Conservation (phyloP, 1,139 yeast genomes). For the Sugiyamaella japonica region DNA sequence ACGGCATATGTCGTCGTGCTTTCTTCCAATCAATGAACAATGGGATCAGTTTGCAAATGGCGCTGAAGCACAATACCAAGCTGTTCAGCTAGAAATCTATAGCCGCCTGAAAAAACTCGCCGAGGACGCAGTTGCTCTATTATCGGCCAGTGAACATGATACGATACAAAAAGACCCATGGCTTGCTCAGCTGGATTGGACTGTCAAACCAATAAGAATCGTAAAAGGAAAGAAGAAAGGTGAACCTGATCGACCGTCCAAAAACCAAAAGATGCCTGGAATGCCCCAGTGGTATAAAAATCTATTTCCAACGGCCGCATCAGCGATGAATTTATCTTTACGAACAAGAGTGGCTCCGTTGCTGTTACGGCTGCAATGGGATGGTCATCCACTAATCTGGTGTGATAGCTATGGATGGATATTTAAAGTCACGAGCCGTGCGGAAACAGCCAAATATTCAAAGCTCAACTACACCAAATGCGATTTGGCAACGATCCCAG, state of each 20-base stretch:
- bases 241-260: constrained; percentile 42
- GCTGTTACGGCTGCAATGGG: constrained; percentile 79
- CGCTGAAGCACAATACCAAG: constrained; percentile 68
- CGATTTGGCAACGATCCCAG: constrained; percentile 43
- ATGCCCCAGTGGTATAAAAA: constrained; percentile 93
- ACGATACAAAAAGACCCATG: constrained; percentile 62
- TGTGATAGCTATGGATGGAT: constrained; percentile 84
- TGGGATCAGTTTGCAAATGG: constrained; percentile 74
- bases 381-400: constrained; percentile 81
- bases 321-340: constrained; percentile 59
- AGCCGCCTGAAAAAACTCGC: constrained; percentile 61
- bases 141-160: constrained; percentile 30
- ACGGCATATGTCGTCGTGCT: constrained; percentile 69
- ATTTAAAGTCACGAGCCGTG: constrained; percentile 53
- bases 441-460: constrained; percentile 43
- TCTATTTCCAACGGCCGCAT: constrained; percentile 53
- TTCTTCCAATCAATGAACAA: constrained; percentile 70
- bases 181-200: constrained; percentile 90
- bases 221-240: constrained; percentile 74
- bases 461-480: constrained; percentile 54
- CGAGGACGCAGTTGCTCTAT: constrained; percentile 52
- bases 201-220: constrained; percentile 55
- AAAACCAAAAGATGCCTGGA: constrained; percentile 82
- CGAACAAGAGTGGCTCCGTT: constrained; percentile 77
- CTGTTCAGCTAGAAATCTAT: constrained; percentile 58